These are phyloP conservation scores for Malus orientalis DNA, from an alignment of 306 rosid species.

Conservation along the genomic window DNA sequence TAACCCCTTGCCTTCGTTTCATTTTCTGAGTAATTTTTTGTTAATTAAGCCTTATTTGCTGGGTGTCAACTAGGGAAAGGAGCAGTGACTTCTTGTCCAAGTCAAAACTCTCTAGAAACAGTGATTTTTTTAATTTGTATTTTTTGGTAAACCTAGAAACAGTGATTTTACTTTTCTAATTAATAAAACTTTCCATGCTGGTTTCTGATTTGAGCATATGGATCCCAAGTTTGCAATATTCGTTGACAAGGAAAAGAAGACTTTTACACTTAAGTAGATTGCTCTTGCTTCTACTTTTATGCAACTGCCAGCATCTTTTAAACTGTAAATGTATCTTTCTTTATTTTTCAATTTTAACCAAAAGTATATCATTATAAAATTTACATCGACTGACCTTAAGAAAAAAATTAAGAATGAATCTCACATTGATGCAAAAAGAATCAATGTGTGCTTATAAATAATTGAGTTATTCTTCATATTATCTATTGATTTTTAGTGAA, in stretches of 20 bases:
- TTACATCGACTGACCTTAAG: background rate
- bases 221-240: conserved; percentile 16
- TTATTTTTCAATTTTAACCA: background rate
- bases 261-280: background rate
- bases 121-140: background rate
- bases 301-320: background rate
- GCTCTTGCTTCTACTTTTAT: background rate
- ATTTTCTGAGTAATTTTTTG: too few species aligned
- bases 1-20: too few species aligned
- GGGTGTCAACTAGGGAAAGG: too few species aligned
- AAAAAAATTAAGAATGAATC: too few species aligned
- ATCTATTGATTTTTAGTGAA: too few species aligned
- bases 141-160: background rate
- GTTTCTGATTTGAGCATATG: conserved; percentile 16
- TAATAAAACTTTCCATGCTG: conserved; percentile 1
- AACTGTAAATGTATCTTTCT: background rate
- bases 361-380: background rate
- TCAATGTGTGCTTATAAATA: too few species aligned
- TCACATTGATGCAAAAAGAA: too few species aligned
- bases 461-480: too few species aligned
- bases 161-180: background rate
- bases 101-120: too few species aligned
- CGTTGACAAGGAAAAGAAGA: background rate
- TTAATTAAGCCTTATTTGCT: too few species aligned
- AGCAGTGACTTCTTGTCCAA: too few species aligned